phyloP scores from a whole-genome alignment of 768 basidiomycete genomes.

The Tricholoma sp. region DNA sequence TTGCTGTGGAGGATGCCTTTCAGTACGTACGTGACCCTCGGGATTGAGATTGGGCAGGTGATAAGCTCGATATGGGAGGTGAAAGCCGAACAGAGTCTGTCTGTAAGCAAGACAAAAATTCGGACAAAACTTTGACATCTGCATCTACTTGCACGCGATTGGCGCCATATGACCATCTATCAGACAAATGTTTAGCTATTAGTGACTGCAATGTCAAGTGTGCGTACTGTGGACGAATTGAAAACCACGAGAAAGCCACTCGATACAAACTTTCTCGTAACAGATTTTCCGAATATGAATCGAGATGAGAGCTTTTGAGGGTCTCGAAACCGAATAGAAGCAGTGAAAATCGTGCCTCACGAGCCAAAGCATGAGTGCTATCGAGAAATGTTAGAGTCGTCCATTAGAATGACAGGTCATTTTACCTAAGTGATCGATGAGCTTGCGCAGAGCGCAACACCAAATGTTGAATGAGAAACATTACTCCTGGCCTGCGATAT shows the following conservation, averaged over 20 bases:
- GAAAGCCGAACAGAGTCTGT: slow-evolving; percentile 64
- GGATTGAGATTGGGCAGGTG: slow-evolving; percentile 41
- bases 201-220: not conserved
- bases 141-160: slow-evolving; percentile 86
- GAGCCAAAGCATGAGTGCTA: slow-evolving; percentile 89
- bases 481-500: slow-evolving; percentile 79
- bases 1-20: not conserved
- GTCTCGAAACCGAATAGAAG: slow-evolving; percentile 92
- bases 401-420: slow-evolving; percentile 5
- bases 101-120: slow-evolving; percentile 76
- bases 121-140: slow-evolving; percentile 82
- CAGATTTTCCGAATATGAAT: slow-evolving; percentile 72
- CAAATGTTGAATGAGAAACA: slow-evolving; percentile 81
- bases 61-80: slow-evolving; percentile 56
- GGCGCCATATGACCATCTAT: slow-evolving; percentile 94
- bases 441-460: slow-evolving; percentile 76
- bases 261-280: slow-evolving; percentile 74
- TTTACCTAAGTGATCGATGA: slow-evolving; percentile 68
- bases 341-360: slow-evolving; percentile 87
- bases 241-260: slow-evolving; percentile 89
- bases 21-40: slow-evolving; percentile 36
- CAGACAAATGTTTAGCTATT: not conserved
- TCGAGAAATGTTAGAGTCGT: slow-evolving; percentile 1
- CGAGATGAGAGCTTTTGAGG: slow-evolving; percentile 81
- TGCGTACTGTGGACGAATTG: slow-evolving; percentile 85